These are phyloP conservation scores for Solanum habrochaites DNA, from an alignment of 257 asterid genomes.

Conservation along the genomic window DNA sequence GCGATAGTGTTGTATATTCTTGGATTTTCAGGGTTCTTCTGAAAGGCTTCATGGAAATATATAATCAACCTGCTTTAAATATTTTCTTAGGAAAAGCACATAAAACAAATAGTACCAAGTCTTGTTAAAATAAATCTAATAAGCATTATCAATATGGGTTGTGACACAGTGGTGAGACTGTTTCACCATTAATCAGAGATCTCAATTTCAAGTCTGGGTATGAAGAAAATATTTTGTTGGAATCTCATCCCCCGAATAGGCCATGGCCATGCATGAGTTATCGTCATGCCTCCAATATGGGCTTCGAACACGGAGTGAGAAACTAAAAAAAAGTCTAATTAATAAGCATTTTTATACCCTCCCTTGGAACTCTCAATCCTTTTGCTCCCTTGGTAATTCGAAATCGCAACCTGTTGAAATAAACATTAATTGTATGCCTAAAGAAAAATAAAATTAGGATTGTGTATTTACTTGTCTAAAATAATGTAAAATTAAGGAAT, in stretches of 20 bases:
- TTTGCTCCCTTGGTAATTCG: fast-evolving
- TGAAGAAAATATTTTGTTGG: no score
- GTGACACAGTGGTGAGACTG: no score
- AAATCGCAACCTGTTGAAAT: not conserved
- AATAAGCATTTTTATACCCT: no score
- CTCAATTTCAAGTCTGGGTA: no score
- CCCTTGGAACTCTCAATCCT: no score
- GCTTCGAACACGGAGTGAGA: fast-evolving
- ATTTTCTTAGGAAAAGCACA: not conserved
- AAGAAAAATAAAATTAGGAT: not conserved
- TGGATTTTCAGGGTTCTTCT: not conserved
- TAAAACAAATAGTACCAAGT: not conserved
- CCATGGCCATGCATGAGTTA: no score
- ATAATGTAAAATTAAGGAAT: no score
- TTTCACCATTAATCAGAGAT: no score
- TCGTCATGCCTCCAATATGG: no score
- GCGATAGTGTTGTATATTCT: not conserved
- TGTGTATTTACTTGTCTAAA: not conserved
- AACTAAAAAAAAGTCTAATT: no score
- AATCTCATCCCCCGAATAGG: no score
- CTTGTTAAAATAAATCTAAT: not conserved
- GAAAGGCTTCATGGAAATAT: not conserved
- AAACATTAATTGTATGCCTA: not conserved
- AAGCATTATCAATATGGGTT: not conserved
- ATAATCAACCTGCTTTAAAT: not conserved